phyloP scores from a whole-genome alignment of 495 filamentous ascomycete genomes.

The Annulohypoxylon moriforme region DNA sequence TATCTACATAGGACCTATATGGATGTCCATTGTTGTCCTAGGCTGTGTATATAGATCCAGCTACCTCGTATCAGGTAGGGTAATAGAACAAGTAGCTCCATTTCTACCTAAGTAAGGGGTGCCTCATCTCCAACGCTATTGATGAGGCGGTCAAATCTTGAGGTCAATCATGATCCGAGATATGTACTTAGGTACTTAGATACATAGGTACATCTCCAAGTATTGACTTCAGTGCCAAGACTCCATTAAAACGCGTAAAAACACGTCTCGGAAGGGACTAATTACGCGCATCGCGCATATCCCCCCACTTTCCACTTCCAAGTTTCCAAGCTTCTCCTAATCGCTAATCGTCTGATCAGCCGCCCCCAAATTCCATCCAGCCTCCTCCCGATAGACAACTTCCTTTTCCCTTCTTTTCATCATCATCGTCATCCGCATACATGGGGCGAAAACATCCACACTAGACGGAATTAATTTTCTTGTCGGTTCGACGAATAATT shows the following conservation, averaged over 20 bases:
- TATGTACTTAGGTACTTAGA: background rate
- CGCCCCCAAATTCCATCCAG: constrained; percentile 27
- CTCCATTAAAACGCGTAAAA: constrained; percentile 37
- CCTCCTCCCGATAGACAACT: constrained; percentile 1
- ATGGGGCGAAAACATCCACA: constrained; percentile 4
- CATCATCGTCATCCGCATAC: constrained; percentile 16
- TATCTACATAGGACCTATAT: too few species aligned
- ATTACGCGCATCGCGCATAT: constrained; percentile 37
- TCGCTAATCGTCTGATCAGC: constrained; percentile 31
- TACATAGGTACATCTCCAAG: constrained; percentile 7
- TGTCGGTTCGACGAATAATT: background rate
- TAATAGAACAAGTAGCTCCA: too few species aligned
- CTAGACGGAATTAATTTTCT: background rate
- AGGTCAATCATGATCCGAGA: background rate
- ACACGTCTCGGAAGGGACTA: constrained; percentile 27
- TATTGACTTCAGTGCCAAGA: background rate
- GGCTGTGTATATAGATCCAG: too few species aligned
- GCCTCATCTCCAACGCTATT: background rate
- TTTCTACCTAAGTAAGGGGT: background rate
- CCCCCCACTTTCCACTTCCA: constrained; percentile 28
- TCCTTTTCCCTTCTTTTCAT: constrained; percentile 3
- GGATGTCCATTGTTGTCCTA: too few species aligned
- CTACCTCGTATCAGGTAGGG: too few species aligned
- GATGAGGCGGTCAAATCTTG: constrained; percentile 1
- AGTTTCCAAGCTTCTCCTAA: constrained; percentile 12